Evolutionary conservation across 768 basidiomycete genomes (phyloP).

Genomic region (Termitomyces heimii): DNA sequence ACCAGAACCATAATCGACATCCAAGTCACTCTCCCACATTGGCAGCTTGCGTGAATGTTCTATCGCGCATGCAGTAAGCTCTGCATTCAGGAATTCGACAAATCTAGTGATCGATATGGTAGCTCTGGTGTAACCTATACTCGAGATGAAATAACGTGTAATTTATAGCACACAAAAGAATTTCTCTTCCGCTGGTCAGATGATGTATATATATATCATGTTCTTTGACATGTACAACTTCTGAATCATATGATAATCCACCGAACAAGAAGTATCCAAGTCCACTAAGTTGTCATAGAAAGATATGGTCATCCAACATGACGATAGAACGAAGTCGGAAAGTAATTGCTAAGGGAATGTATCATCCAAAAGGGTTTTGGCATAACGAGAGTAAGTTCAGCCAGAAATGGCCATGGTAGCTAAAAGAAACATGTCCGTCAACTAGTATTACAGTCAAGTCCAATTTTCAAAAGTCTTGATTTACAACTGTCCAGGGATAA

Average conservation of each 20-base stretch:
- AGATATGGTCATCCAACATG: not conserved
- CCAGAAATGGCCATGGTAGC: not conserved
- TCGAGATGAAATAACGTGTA: too few species aligned
- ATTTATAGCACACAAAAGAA: too few species aligned
- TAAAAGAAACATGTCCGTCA: not conserved
- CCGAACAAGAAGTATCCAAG: not conserved
- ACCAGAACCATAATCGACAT: constrained; percentile 11
- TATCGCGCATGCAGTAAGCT: constrained; percentile 31
- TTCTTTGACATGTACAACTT: too few species aligned
- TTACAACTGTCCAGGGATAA: constrained; percentile 8
- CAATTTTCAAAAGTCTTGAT: constrained; percentile 4
- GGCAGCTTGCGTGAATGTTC: constrained; percentile 19
- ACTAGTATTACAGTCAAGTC: constrained; percentile 15
- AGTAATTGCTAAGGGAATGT: not conserved
- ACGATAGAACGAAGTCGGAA: not conserved
- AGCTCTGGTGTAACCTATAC: constrained; percentile 16
- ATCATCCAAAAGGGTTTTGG: not conserved
- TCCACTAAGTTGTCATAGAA: not conserved
- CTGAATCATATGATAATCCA: not conserved
- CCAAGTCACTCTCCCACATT: constrained; percentile 35
- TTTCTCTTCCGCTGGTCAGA: too few species aligned
- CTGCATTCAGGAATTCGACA: not conserved
- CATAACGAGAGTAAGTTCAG: constrained; percentile 1
- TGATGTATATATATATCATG: too few species aligned
- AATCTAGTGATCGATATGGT: constrained; percentile 41